phyloP scores from a whole-genome alignment of 352 stramenopile species.

The Phytophthora parvispora region DNA sequence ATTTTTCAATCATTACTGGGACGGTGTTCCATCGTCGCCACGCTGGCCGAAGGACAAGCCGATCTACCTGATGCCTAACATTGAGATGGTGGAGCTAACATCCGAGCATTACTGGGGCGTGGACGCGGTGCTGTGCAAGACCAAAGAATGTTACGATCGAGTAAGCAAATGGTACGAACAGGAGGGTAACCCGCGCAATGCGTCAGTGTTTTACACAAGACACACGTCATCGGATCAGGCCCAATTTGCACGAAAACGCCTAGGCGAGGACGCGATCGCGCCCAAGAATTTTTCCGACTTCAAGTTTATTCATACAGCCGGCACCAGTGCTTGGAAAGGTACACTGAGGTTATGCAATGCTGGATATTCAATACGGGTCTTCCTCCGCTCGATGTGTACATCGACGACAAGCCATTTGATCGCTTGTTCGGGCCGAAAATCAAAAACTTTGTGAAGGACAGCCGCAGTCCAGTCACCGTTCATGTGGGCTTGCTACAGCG shows the following conservation, averaged over 20 bases:
- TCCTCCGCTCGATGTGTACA: conserved; percentile 53
- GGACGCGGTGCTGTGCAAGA: conserved; percentile 75
- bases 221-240: conserved; percentile 60
- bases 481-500: conserved; percentile 30
- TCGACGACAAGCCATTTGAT: conserved; percentile 29
- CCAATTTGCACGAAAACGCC: conserved; percentile 19
- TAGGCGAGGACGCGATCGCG: conserved; percentile 22
- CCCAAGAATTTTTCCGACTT: conserved; percentile 52
- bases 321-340: conserved; percentile 58
- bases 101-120: conserved; percentile 55
- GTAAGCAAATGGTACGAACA: conserved; percentile 58
- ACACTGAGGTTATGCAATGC: conserved; percentile 63
- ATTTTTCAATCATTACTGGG: conserved; percentile 75
- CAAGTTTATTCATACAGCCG: conserved; percentile 63
- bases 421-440: conserved; percentile 14
- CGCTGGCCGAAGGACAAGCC: conserved; percentile 47
- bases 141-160: conserved; percentile 46
- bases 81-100: conserved; percentile 68
- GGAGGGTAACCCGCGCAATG: conserved; percentile 44
- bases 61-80: conserved; percentile 54
- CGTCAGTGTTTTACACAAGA: conserved; percentile 56
- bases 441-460: conserved; percentile 20
- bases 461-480: conserved; percentile 39
- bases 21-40: conserved; percentile 15
- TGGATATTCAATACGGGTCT: conserved; percentile 56